A percentile compares a stretch with the other conserved stretches of the same genome.
Evolutionary conservation across 345 rosid species (phyloP).

Genomic region (Chamaenerion angustifolium): DNA sequence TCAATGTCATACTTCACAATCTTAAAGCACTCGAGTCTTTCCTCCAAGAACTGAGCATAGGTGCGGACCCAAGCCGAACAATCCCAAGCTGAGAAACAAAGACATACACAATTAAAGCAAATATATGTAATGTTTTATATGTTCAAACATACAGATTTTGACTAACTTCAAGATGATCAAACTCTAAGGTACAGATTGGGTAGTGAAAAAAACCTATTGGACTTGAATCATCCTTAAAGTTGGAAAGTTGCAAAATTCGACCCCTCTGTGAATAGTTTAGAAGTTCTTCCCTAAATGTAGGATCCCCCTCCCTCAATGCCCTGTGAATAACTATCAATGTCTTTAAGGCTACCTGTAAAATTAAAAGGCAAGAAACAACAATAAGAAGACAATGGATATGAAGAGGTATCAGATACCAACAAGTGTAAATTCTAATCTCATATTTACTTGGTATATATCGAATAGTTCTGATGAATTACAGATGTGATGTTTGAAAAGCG

Average conservation of each 20-base stretch:
- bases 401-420: neutral
- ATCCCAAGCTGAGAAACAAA: slow-evolving; percentile 70
- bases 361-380: neutral
- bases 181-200: neutral
- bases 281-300: slow-evolving; percentile 82
- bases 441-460: no score
- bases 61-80: slow-evolving; percentile 99
- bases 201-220: slow-evolving; percentile 48
- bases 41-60: slow-evolving; percentile 87
- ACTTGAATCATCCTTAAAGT: slow-evolving; percentile 96
- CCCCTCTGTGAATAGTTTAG: slow-evolving; percentile 72
- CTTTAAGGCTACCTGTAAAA: slow-evolving; percentile 75
- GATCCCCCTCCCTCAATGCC: slow-evolving; percentile 84
- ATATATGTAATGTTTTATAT: neutral
- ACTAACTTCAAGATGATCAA: neutral
- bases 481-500: no score
- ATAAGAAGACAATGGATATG: neutral
- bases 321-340: slow-evolving; percentile 86
- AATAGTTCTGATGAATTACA: no score
- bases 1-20: slow-evolving; percentile 84
- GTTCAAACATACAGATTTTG: neutral
- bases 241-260: slow-evolving; percentile 76
- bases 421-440: no score
- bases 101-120: neutral
- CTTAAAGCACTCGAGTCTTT: slow-evolving; percentile 89